A percentile compares a stretch with the other conserved stretches of the same genome.
phyloP scores from a whole-genome alignment of 2,329 filamentous ascomycete genomes.

The Phyllosticta ampelicida region DNA sequence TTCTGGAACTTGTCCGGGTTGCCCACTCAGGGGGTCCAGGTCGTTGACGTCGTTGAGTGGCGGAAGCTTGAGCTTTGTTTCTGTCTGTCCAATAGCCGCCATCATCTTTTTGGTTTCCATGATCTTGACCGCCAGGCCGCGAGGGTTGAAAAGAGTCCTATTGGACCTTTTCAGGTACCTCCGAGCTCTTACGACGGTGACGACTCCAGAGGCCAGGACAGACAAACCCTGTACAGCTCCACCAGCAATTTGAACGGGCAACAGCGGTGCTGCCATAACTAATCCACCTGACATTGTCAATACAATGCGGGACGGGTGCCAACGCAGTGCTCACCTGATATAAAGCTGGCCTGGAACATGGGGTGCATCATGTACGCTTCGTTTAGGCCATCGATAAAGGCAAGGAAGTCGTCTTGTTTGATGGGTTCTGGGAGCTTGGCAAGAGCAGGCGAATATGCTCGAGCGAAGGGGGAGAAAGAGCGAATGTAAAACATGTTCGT shows the following conservation, averaged over 20 bases:
- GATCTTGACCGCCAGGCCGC: slow-evolving; percentile 1
- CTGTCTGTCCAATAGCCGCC: neutral
- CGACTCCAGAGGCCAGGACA: neutral
- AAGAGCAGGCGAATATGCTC: neutral
- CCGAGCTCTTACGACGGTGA: neutral
- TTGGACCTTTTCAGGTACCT: slow-evolving; percentile 1
- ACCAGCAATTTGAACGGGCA: slow-evolving; percentile 12
- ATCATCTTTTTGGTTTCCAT: slow-evolving; percentile 6
- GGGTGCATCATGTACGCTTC: slow-evolving; percentile 19
- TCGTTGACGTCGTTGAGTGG: slow-evolving; percentile 5
- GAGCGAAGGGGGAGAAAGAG: slow-evolving; percentile 5
- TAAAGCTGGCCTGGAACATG: slow-evolving; percentile 16
- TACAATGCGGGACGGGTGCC: no score
- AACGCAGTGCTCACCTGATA: no score
- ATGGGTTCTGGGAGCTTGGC: slow-evolving; percentile 8
- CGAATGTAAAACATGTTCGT: slow-evolving; percentile 10
- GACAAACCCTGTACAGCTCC: slow-evolving; percentile 2
- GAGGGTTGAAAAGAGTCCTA: neutral
- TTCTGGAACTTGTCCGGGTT: neutral
- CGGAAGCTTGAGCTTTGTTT: slow-evolving; percentile 2
- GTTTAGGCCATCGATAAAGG: slow-evolving; percentile 21
- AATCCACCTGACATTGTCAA: slow-evolving; percentile 15
- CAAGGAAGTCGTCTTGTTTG: slow-evolving; percentile 15
- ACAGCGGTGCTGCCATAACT: slow-evolving; percentile 15
- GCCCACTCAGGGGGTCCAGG: neutral